A percentile compares a stretch with the other conserved stretches of the same genome.
Conservation (phyloP, 2,329 filamentous ascomycete genomes). For the Colletotrichum zoysiae region DNA sequence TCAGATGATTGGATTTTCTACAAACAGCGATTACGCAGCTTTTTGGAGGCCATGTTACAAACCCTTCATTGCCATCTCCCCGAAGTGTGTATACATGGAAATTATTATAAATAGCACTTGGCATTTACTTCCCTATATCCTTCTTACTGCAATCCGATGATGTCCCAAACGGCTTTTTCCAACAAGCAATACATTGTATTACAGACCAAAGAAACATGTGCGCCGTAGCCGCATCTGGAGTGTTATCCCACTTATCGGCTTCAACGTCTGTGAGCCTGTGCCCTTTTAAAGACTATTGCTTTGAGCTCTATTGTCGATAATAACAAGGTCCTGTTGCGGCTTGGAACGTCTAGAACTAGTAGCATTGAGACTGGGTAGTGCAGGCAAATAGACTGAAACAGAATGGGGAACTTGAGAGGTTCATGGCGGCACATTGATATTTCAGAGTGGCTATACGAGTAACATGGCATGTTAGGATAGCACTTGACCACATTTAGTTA, state of each 20-base stretch:
- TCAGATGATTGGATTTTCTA: neutral
- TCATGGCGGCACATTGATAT: no score
- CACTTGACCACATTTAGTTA: no score
- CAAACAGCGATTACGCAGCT: neutral
- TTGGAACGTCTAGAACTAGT: no score
- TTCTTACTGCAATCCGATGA: slow-evolving; percentile 16
- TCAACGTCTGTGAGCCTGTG: slow-evolving; percentile 58
- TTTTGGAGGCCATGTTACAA: neutral
- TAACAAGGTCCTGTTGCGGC: no score
- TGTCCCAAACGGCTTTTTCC: neutral
- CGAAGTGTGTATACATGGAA: neutral
- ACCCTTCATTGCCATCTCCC: neutral
- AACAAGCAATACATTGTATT: neutral
- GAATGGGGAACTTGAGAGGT: no score
- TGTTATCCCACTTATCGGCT: slow-evolving; percentile 67
- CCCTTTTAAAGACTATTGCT: slow-evolving; percentile 60
- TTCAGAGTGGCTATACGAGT: no score
- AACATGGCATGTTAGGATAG: no score
- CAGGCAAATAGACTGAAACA: no score
- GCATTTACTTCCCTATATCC: neutral
- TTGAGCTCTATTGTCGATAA: no score
- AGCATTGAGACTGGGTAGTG: no score
- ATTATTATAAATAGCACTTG: neutral
- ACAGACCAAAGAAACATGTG: slow-evolving; percentile 11
- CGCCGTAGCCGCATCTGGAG: slow-evolving; percentile 63